Percentiles rank a stretch among this genome's conserved stretches.
These are phyloP conservation scores for Pichia scutulata DNA, from an alignment of 805 yeast genomes.

Conservation along the genomic window DNA sequence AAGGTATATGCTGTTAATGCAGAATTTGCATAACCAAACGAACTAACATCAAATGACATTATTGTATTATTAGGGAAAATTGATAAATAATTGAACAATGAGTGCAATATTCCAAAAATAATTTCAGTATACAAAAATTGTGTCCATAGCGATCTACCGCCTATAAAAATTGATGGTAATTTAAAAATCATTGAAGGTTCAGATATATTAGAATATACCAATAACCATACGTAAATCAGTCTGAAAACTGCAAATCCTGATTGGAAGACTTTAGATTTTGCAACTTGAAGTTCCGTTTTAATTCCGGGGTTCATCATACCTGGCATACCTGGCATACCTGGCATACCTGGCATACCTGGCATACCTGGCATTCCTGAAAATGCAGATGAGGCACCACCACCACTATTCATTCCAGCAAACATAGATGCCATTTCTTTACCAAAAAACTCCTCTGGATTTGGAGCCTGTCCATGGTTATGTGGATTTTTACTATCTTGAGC, in stretches of 20 bases:
- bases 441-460: neutral
- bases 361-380: neutral
- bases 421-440: slow-evolving; percentile 13
- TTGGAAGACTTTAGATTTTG: slow-evolving; percentile 1
- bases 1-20: slow-evolving; percentile 1
- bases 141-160: neutral
- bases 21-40: slow-evolving; percentile 6
- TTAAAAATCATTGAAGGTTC: neutral
- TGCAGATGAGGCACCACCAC: neutral
- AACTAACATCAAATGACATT: slow-evolving; percentile 7
- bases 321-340: neutral
- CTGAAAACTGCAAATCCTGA: slow-evolving; percentile 4
- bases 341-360: neutral
- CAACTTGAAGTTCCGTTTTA: neutral
- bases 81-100: neutral
- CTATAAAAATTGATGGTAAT: neutral
- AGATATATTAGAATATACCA: neutral
- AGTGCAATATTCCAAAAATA: neutral
- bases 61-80: slow-evolving; percentile 8
- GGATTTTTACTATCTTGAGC: neutral
- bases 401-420: slow-evolving; percentile 4
- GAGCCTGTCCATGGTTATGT: slow-evolving; percentile 5
- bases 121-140: slow-evolving; percentile 3
- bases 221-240: neutral
- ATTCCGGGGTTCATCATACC: neutral